Conservation (phyloP, 139 green algal genomes). For the Chlorella sorokiniana region DNA sequence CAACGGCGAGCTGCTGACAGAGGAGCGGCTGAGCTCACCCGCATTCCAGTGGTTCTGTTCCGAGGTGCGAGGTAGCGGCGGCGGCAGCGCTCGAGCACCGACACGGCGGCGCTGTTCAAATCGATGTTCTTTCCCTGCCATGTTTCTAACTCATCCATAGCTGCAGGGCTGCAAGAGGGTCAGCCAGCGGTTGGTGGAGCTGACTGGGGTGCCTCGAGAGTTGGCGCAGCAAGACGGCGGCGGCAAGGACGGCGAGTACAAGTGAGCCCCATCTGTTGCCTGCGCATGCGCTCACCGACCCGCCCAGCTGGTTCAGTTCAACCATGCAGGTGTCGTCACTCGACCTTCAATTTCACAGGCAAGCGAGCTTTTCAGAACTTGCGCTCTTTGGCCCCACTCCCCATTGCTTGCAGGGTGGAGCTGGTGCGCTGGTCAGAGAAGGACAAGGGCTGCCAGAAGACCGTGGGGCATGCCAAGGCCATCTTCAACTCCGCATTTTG, state of each 20-base stretch:
- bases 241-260: constrained; percentile 4
- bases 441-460: constrained; percentile 5
- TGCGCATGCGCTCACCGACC: too few relatives aligned
- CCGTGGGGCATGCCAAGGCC: neutral
- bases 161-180: constrained; percentile 28
- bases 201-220: constrained; percentile 9
- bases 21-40: constrained; percentile 18
- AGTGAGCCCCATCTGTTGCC: neutral
- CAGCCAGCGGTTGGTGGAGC: constrained; percentile 12
- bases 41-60: constrained; percentile 43
- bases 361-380: neutral
- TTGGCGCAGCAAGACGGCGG: neutral
- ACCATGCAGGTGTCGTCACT: too few relatives aligned
- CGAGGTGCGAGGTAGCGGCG: constrained; percentile 1
- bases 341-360: too few relatives aligned
- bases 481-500: constrained; percentile 52
- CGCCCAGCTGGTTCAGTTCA: too few relatives aligned
- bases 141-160: neutral
- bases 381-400: neutral
- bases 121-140: neutral
- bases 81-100: neutral
- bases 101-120: neutral
- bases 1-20: neutral
- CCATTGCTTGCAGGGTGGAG: constrained; percentile 1
- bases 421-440: constrained; percentile 2